Base-by-base conservation (phyloP, 2,329 filamentous ascomycete species). In the Plectosphaerella cucumerina region DNA sequence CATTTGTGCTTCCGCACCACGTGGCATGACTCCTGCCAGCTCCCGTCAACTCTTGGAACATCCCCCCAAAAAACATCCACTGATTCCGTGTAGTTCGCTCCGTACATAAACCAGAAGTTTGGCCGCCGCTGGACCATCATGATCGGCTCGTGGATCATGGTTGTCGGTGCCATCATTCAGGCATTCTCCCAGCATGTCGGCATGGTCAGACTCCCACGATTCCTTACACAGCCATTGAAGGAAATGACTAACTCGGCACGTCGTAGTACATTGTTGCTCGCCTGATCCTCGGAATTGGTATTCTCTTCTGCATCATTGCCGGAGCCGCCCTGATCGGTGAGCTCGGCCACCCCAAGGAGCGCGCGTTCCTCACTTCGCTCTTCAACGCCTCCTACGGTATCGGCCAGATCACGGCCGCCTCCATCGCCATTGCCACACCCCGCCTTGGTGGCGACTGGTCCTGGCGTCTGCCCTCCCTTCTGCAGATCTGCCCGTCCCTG, bases 91-190 rank as follows among this genome's bases (percentile, higher is more conserved):
- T n/a, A n/a, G n/a, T 66, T 83, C 51, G 76, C 80, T 3, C 73
- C 78, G 0, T 70, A 72, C 49, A 58, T 82, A 5, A 76, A 76
- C 48, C 75, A 82, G 52, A 64, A 64, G 20, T 67, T 73, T 37
- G 79, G 77, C 15, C 62, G 77, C 53, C 67, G 77, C 53, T 75
- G 70, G 70, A 73, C 77, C n/a, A 80, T 84, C 52, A 69, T 83
- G 54, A 65, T 75, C 23, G 81, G 81, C 0, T 82, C 78, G 14
- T 50, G 69, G 0, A 70, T 82, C 54, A 82, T 82, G 75, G 65
- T 79, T 23, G 58, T 75, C 14, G 81, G 81, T 11, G 74, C 79
- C 4, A 56, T 82, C 10, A 67, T 84, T 37, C 81, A 84, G 59
- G 78, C 78, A 3, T 74, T 80, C 39, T 65, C 77, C 12, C 71